Percentiles rank a stretch among this genome's conserved stretches.
Conservation (phyloP, 345 rosid genomes). For the Brassica nigra region DNA sequence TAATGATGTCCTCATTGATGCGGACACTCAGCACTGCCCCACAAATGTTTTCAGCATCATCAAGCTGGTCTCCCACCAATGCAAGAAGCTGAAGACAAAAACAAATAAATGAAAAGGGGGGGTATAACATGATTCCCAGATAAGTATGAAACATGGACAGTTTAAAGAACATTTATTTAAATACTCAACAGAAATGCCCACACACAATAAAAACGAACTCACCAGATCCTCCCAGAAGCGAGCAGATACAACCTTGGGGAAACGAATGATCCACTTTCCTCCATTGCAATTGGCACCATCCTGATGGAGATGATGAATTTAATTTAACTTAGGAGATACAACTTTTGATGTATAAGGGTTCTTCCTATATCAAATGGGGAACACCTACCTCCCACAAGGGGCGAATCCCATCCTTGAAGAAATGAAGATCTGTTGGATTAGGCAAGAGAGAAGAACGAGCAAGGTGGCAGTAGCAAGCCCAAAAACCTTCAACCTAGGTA, state of each 20-base stretch:
- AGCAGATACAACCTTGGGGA: slow-evolving; percentile 87
- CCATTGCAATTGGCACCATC: slow-evolving; percentile 93
- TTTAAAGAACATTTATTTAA: not conserved
- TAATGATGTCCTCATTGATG: slow-evolving; percentile 88
- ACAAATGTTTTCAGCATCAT: slow-evolving; percentile 77
- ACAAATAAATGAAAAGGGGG: not conserved
- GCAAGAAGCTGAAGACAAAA: slow-evolving; percentile 74
- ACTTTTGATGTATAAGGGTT: not conserved
- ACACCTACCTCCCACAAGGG: slow-evolving; percentile 1
- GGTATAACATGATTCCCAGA: not conserved
- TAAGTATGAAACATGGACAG: not conserved
- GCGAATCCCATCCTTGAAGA: not conserved
- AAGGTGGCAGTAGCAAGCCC: not conserved
- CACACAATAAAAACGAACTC: slow-evolving; percentile 37
- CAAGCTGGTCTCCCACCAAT: slow-evolving; percentile 88
- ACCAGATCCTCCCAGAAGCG: slow-evolving; percentile 99
- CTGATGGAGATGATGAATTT: slow-evolving; percentile 40
- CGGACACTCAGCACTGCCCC: slow-evolving; percentile 96
- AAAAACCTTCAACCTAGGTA: not conserved
- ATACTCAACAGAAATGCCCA: not conserved
- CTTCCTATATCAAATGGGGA: not conserved
- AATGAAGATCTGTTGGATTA: not conserved
- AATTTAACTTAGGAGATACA: not conserved
- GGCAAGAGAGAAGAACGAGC: slow-evolving; percentile 1
- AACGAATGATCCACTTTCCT: slow-evolving; percentile 97